Evolutionary conservation across 2,329 filamentous ascomycete genomes (phyloP), one percentile per base, ranked within the genome.

Genomic region (Trichoderma simmonsii): DNA sequence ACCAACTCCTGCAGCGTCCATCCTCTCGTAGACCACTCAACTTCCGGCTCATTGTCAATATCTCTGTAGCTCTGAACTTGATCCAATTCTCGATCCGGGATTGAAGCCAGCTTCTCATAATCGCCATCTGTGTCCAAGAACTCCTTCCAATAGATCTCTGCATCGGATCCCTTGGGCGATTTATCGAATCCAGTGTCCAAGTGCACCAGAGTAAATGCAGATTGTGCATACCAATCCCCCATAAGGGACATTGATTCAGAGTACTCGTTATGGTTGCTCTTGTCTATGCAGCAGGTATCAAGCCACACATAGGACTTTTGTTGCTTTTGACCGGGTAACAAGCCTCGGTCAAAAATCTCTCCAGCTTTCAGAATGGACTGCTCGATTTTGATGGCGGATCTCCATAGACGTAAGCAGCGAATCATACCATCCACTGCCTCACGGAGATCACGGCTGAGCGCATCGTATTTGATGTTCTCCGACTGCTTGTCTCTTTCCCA

Each of bases 321-420:
- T 8, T 71, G 48, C 56, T 57, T 26, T 6, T 61, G 36, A 11
- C 61, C 56, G 0, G 70, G 56, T 32, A 43, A 3, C 14, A 72
- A 2, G 9, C 63, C 62, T 6, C 69, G 48, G 30, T 63, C 26
- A 6, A 71, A 73, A n/a, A 71, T 71, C 24, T 71, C 34, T 18
- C 24, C 34, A 18, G 70, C 70, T 8, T 70, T 61, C 1, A 63
- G n/a, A n/a, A 72, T 72, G 7, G 70, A 54, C 15, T 73, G 67
- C 32, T 65, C 60, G 2, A 73, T 60, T 26, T 73, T 72, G 59
- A 72, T 72, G 60, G 72, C 72, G 8, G 72, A 73, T 56, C 57
- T 73, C 72, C 72, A 73, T 14, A 62, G 51, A 18, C 70, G 72
- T 32, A 73, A 21, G 24, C 69, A 65, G 21, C 54, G 30, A 48